Evolutionary conservation across 768 basidiomycete species (phyloP), one percentile per base, ranked within the genome.

Genomic region (Dentipellis fragilis): DNA sequence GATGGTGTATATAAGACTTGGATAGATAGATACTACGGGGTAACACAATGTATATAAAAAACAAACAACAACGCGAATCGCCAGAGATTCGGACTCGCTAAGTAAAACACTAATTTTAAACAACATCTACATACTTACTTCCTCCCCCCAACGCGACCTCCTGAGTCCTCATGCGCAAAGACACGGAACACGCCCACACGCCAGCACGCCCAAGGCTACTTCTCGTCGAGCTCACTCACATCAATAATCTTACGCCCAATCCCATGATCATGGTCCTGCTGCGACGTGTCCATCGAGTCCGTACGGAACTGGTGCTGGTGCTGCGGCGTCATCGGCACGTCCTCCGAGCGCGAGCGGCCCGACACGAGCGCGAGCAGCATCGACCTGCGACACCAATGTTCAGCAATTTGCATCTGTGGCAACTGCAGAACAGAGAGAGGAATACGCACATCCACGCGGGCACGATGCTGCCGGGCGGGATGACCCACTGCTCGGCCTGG

Each of bases 381-480:
- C 8, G n/a, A 9, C 42, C 42, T 45, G 42, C 42, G 16, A 19
- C 1, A 45, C n/a, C n/a, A 7, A n/a, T 4, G 17, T 46, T 19
- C 29, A 29, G 29, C 29, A 29, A 29, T 29, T 6, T 3, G 6
- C 29, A 46, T 14, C 34, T 17, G 22, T 38, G 21, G 40, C 11
- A 37, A 12, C 4, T 4, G 21, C 10, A n/a, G 17, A 22, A 34
- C 21, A 14, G 19, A 38, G 49, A 6, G 23, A 45, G 51, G 11
- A 7, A 23, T 7, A 52, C 59, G 52, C 35, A 83, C 84, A 87
- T 70, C 87, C 87, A 89, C 12, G 64, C 49, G 46, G 88, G 88
- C 17, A 84, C 61, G 34, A 91, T 76, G 14, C 83, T 74, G 39
- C 87, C 87, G 19, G 84, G 80, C 11, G 89, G 89, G 12, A 88